Evolutionary conservation across 2,329 filamentous ascomycete species (phyloP), one percentile per base, ranked within the genome.

Genomic region (Byssothecium circinans): DNA sequence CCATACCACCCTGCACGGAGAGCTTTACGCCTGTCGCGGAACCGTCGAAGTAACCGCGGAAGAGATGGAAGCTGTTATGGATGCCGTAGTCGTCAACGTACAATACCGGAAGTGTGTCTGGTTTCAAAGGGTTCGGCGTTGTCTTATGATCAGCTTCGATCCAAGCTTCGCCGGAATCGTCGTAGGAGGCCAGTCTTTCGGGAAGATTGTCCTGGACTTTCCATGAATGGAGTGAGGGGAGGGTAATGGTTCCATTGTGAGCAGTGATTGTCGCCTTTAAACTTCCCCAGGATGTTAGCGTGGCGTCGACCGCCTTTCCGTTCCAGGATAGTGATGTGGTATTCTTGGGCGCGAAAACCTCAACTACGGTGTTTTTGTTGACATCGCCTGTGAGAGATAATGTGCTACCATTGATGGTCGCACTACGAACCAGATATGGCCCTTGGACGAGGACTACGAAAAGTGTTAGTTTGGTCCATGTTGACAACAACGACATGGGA

Each of bases 1-100:
- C 80, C 22, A 71, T 68, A 19, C 81, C 81, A 18, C 81, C 81
- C 12, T 76, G 77, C 30, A 82, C 61, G 47, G 80, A 73, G 14
- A 84, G 72, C 52, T 74, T 76, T 4, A 80, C 70, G 1, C 71
- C 74, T 0, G 71, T 76, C 27, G 66, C 64, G 14, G 61, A 42
- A 2, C 66, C 69, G 1, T 69, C 57, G 43, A 75, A 75, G 54
- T 66, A 65, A 5, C 68, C 72, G n/a, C 72, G 70, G 66, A 70
- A 75, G 43, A 75, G 61, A 39, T 74, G 61, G 54, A 70, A 70
- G 54, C 65, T 69, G 49, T 70, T 68, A 53, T 74, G 72, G 57
- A 72, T 72, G 27, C 69, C 72, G 38, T 75, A 74, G 35, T 74
- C 71, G 40, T 73, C 69, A 10, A 68, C 71, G 49, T 74, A 74